A percentile compares a stretch with the other conserved stretches of the same genome.
Conservation (phyloP, 768 basidiomycete species). For the Tricholoma saponaceum region DNA sequence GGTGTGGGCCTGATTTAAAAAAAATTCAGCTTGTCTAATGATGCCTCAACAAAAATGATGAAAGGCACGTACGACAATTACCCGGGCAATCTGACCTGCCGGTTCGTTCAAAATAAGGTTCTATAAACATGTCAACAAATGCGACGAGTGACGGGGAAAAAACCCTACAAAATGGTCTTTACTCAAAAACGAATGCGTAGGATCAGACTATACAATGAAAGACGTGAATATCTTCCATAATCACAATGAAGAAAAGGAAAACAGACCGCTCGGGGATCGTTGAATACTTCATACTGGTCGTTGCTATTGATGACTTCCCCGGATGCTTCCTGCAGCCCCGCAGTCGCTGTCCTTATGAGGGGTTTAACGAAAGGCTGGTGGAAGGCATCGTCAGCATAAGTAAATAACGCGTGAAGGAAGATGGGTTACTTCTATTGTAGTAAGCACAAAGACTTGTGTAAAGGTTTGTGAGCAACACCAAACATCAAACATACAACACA, state of each 20-base stretch:
- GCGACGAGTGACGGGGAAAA: background rate
- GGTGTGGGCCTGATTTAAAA: conserved; percentile 49
- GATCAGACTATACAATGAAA: conserved; percentile 57
- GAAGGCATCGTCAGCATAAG: background rate
- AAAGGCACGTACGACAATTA: conserved; percentile 52
- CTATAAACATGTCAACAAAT: conserved; percentile 25
- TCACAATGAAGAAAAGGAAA: conserved; percentile 14
- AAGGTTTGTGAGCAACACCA: background rate
- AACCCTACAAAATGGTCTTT: conserved; percentile 83
- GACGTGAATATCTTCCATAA: conserved; percentile 2
- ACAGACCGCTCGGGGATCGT: conserved; percentile 72
- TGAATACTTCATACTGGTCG: conserved; percentile 87
- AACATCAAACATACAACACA: background rate
- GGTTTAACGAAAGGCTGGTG: conserved; percentile 76
- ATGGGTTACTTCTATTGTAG: conserved; percentile 67
- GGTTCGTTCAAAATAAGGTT: conserved; percentile 81
- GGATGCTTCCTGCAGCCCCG: conserved; percentile 57
- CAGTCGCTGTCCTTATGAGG: conserved; percentile 65
- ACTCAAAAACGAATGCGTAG: conserved; percentile 85
- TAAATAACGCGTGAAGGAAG: background rate
- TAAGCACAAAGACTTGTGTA: conserved; percentile 68
- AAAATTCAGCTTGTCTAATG: too few species aligned
- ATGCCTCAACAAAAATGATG: background rate
- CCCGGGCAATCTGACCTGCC: conserved; percentile 69
- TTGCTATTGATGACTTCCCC: conserved; percentile 74